Evolutionary conservation across 257 asterid species (phyloP).

Genomic region (Solanum verrucosum): DNA sequence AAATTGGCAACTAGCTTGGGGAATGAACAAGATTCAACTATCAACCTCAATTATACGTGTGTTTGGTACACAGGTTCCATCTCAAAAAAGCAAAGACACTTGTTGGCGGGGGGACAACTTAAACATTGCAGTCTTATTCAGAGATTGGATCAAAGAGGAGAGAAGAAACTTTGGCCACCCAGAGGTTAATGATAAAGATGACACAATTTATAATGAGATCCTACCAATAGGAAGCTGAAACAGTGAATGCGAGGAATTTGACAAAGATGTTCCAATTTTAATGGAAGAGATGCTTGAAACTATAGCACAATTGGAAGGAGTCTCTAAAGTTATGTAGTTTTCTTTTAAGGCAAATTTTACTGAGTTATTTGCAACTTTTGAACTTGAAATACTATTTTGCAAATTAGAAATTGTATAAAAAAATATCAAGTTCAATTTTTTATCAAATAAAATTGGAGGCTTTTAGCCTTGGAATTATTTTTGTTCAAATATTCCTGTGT

Average conservation of each 20-base stretch:
- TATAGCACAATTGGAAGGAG: not conserved
- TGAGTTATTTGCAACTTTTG: not conserved
- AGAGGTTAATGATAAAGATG: not conserved
- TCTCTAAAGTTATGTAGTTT: not conserved
- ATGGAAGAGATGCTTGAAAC: not conserved
- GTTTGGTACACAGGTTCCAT: not conserved
- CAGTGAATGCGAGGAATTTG: not conserved
- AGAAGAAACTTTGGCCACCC: not conserved
- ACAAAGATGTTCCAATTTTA: not conserved
- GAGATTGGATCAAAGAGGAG: not conserved
- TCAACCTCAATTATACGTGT: not conserved
- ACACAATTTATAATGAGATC: not conserved
- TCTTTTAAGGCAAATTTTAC: not conserved
- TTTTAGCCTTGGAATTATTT: not conserved
- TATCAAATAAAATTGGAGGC: not conserved
- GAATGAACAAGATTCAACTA: not conserved
- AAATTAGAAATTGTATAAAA: not conserved
- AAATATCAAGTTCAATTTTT: not conserved
- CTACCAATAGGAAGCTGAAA: not conserved
- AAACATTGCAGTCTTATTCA: not conserved
- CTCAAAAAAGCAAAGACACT: not conserved
- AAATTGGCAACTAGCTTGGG: not conserved
- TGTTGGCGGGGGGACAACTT: not conserved
- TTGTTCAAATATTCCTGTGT: not conserved
- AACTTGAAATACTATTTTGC: not conserved